Conservation (phyloP, 2,329 filamentous ascomycete genomes). For the Colletotrichum sidae region DNA sequence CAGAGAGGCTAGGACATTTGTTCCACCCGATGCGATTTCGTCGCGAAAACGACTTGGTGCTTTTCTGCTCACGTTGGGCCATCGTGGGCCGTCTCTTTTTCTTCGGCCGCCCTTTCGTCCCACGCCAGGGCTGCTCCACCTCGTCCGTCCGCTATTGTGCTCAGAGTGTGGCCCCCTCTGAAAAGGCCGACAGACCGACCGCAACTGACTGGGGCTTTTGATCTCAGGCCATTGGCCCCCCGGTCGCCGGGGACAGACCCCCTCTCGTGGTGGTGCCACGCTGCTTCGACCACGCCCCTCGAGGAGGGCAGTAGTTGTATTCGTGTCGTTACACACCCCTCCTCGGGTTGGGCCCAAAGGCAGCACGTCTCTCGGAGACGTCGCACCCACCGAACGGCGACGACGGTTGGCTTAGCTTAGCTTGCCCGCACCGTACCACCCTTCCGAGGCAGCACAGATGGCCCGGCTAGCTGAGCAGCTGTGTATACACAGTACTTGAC, state of each 20-base stretch:
- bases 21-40: too few species aligned
- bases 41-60: too few species aligned
- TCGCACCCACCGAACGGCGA: conserved; percentile 37
- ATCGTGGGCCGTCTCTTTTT: not conserved
- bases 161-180: not conserved
- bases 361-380: conserved; percentile 3
- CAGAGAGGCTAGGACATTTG: too few species aligned
- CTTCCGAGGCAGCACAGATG: conserved; percentile 27
- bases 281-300: conserved; percentile 45
- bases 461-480: conserved; percentile 16
- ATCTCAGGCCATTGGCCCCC: conserved; percentile 32
- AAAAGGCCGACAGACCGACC: conserved; percentile 36
- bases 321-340: conserved; percentile 25
- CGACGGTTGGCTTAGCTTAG: conserved; percentile 14
- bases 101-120: conserved; percentile 2
- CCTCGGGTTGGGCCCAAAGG: conserved; percentile 9
- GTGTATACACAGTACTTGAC: conserved; percentile 15
- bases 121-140: conserved; percentile 9
- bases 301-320: conserved; percentile 7
- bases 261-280: conserved; percentile 44
- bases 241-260: conserved; percentile 29
- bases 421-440: conserved; percentile 29
- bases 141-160: conserved; percentile 16
- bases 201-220: conserved; percentile 32
- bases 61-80: not conserved